A percentile compares a stretch with the other conserved stretches of the same genome.
phyloP scores from a whole-genome alignment of 352 stramenopile species.

The Nothophytophthora sp. region DNA sequence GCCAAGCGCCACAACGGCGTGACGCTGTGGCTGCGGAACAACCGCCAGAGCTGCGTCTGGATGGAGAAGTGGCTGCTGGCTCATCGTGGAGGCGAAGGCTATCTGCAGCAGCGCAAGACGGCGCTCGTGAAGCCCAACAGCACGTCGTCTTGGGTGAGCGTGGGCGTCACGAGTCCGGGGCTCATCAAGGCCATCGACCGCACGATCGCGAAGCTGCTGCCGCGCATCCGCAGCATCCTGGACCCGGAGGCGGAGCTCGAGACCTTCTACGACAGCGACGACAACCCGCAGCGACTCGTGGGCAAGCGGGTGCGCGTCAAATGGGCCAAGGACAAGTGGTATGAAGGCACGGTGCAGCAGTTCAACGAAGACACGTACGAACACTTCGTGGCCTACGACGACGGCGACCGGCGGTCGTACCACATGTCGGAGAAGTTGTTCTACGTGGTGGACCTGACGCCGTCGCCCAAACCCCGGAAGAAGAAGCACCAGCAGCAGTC shows the following conservation, averaged over 20 bases:
- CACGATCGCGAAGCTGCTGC: slow-evolving; percentile 56
- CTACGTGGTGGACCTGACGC: slow-evolving; percentile 60
- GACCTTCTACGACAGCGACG: slow-evolving; percentile 89
- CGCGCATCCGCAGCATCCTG: slow-evolving; percentile 54
- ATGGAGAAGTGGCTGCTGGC: slow-evolving; percentile 83
- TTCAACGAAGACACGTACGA: slow-evolving; percentile 85
- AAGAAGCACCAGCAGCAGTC: slow-evolving; percentile 21
- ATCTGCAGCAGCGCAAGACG: slow-evolving; percentile 75
- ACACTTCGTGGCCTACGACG: slow-evolving; percentile 85
- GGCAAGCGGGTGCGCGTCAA: slow-evolving; percentile 86
- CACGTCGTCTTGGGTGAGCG: slow-evolving; percentile 79
- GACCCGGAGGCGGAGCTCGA: slow-evolving; percentile 44
- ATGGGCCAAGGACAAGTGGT: slow-evolving; percentile 91
- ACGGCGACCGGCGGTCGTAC: slow-evolving; percentile 86
- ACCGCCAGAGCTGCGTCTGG: slow-evolving; percentile 70
- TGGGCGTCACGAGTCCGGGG: slow-evolving; percentile 51
- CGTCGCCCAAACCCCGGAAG: slow-evolving; percentile 30
- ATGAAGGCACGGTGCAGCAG: slow-evolving; percentile 72
- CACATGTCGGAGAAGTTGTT: slow-evolving; percentile 91
- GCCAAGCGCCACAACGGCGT: slow-evolving; percentile 76
- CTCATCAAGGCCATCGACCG: slow-evolving; percentile 70
- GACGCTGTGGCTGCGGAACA: slow-evolving; percentile 62
- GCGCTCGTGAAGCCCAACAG: slow-evolving; percentile 85
- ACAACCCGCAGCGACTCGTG: slow-evolving; percentile 83
- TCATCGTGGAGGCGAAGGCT: slow-evolving; percentile 66